Evolutionary conservation across 768 basidiomycete genomes (phyloP), one percentile per base, ranked within the genome.

Genomic region (Daedaleopsis nitida): DNA sequence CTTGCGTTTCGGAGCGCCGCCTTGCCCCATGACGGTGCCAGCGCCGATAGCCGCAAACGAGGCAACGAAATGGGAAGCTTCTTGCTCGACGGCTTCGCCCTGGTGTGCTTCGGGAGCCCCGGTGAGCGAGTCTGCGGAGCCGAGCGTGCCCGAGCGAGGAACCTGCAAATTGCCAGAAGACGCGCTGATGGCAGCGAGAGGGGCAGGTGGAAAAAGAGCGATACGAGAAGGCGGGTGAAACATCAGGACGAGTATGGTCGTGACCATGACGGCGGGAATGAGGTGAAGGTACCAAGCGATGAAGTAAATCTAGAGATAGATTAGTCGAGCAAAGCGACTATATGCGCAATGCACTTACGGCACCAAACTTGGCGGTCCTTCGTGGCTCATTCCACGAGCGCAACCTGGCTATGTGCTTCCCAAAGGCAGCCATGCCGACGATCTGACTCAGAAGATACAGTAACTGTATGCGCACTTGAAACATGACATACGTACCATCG

Each of bases 301-400:
- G 50, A 71, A 68, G 63, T 81, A 81, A 1, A 60, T 66, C 70
- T 69, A 23, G 12, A 13, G 14, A n/a, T 17, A 27, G 1, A 27
- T 57, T 32, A 52, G 44, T 13, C 2, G 3, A 9, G 14, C 19
- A 35, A 16, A n/a, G 12, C 0, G 10, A 8, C 7, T 8, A n/a
- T n/a, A 35, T 24, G 42, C 4, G 14, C 16, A 9, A 34, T 1
- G n/a, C 11, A 32, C 72, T 60, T 63, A 71, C 74, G 52, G 66
- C 69, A 63, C 65, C 72, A 17, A 66, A 72, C 13, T 62, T 69
- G 21, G 68, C 71, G n/a, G 72, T 74, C 21, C 72, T 67, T 19
- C 66, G 69, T 27, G 67, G 71, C 52, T 81, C 78, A 56, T 75
- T 74, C 80, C 80, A 81, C 9, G 73, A 73, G 14, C 77, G 69